A percentile compares a stretch with the other conserved stretches of the same genome.
phyloP scores from a whole-genome alignment of 1,284 basidiomycete genomes.

The Coniferiporia sulphurascens region DNA sequence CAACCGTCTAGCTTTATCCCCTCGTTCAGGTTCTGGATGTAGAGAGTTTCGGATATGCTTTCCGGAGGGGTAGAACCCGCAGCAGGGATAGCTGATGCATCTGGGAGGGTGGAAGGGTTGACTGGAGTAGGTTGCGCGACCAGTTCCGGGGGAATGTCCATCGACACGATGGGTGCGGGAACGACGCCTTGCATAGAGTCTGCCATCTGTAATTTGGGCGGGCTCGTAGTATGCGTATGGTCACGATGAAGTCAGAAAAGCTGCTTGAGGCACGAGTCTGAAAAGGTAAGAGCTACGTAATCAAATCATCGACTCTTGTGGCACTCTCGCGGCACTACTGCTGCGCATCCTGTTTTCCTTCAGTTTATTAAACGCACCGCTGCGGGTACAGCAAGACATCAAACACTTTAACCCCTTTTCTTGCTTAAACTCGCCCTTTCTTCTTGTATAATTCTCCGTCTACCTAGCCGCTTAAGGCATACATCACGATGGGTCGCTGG shows the following conservation, averaged over 20 bases:
- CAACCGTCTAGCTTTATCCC: constrained; percentile 85
- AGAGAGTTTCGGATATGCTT: constrained; percentile 79
- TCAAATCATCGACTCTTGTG: neutral
- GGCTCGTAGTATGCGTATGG: neutral
- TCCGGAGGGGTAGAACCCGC: constrained; percentile 27
- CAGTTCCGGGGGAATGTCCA: constrained; percentile 3
- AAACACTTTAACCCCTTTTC: neutral
- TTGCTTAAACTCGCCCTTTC: neutral
- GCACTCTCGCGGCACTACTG: neutral
- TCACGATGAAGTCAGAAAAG: neutral
- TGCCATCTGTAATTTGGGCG: constrained; percentile 7
- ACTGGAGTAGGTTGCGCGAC: constrained; percentile 22
- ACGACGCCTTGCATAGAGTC: constrained; percentile 10
- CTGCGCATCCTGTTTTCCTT: neutral
- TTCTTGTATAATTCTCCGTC: neutral
- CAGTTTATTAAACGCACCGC: no score
- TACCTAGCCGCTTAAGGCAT: neutral
- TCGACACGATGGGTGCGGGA: constrained; percentile 4
- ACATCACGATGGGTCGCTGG: constrained; percentile 15
- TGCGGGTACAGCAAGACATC: no score
- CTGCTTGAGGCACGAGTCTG: neutral
- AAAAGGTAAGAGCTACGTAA: neutral
- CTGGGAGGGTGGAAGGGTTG: constrained; percentile 28
- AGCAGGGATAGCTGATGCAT: constrained; percentile 22
- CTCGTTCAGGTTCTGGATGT: constrained; percentile 97